phyloP scores from a whole-genome alignment of 1,284 basidiomycete genomes.

The Malassezia caprae region DNA sequence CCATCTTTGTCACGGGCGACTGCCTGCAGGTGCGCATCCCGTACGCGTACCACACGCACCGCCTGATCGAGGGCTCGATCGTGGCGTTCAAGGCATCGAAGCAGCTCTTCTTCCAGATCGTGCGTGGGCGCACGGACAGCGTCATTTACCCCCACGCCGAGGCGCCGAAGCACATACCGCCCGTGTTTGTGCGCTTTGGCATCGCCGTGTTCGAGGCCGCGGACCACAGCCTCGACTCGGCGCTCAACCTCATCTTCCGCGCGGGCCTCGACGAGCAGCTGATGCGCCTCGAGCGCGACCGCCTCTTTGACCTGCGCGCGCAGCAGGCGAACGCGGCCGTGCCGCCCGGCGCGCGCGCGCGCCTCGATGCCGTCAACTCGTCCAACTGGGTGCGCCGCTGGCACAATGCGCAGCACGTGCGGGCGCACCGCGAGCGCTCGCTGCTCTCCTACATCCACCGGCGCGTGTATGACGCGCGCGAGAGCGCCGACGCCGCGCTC shows the following conservation, averaged over 20 bases:
- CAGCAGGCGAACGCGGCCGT: not conserved
- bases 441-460: constrained; percentile 42
- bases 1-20: constrained; percentile 55
- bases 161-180: constrained; percentile 52
- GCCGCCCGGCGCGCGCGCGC: constrained; percentile 54
- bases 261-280: constrained; percentile 67
- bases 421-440: constrained; percentile 51
- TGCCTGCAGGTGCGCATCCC: constrained; percentile 68
- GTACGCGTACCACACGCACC: constrained; percentile 62
- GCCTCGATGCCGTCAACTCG: constrained; percentile 66
- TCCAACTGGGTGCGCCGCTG: constrained; percentile 60
- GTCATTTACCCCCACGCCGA: constrained; percentile 37
- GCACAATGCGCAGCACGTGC: constrained; percentile 46
- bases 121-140: constrained; percentile 39
- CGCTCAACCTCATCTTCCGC: constrained; percentile 66
- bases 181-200: constrained; percentile 55
- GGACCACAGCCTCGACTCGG: constrained; percentile 77
- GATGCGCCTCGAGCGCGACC: constrained; percentile 66
- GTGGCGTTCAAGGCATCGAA: constrained; percentile 50
- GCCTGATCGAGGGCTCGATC: constrained; percentile 48
- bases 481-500: constrained; percentile 30
- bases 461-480: constrained; percentile 4
- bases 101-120: constrained; percentile 50
- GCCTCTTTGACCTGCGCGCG: constrained; percentile 56
- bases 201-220: constrained; percentile 65